phyloP scores from a whole-genome alignment of 345 rosid genomes.

The Gossypium australe region DNA sequence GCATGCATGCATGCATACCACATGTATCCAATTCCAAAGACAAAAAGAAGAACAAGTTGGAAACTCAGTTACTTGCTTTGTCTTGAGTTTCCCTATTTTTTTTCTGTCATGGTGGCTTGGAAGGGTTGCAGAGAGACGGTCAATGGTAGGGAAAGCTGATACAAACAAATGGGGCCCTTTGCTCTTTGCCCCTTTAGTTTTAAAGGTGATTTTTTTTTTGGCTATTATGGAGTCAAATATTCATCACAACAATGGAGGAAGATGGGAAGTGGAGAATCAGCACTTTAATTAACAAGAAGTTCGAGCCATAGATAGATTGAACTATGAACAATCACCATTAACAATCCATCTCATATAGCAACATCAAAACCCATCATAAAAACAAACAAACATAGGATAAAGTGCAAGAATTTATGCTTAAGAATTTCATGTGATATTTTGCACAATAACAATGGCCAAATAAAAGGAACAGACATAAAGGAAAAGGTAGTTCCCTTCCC shows the following conservation, averaged over 20 bases:
- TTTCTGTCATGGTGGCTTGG: constrained; percentile 12
- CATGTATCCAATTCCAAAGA: not conserved
- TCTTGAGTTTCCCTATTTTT: constrained; percentile 17
- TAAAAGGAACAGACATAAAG: constrained; percentile 13
- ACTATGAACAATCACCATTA: constrained; percentile 21
- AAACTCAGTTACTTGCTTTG: constrained; percentile 15
- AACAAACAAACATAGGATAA: constrained; percentile 13
- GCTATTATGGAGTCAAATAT: not conserved
- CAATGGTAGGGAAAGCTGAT: not conserved
- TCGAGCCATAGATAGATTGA: constrained; percentile 15
- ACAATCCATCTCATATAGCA: constrained; percentile 14
- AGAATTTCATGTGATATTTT: constrained; percentile 40
- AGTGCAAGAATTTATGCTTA: constrained; percentile 41
- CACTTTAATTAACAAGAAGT: constrained; percentile 14
- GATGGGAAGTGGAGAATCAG: constrained; percentile 24
- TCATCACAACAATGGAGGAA: constrained; percentile 2
- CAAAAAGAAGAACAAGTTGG: too few species aligned
- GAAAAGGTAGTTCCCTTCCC: constrained; percentile 15
- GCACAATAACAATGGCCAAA: constrained; percentile 21
- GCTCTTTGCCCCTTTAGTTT: not conserved
- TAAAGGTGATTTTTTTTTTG: not conserved
- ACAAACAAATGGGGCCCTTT: not conserved
- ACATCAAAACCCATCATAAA: constrained; percentile 13
- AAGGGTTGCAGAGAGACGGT: not conserved
- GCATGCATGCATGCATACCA: too few species aligned